A percentile compares a stretch with the other conserved stretches of the same genome.
phyloP scores from a whole-genome alignment of 148 eudicot genomes.

The Fagopyrum esculentum region DNA sequence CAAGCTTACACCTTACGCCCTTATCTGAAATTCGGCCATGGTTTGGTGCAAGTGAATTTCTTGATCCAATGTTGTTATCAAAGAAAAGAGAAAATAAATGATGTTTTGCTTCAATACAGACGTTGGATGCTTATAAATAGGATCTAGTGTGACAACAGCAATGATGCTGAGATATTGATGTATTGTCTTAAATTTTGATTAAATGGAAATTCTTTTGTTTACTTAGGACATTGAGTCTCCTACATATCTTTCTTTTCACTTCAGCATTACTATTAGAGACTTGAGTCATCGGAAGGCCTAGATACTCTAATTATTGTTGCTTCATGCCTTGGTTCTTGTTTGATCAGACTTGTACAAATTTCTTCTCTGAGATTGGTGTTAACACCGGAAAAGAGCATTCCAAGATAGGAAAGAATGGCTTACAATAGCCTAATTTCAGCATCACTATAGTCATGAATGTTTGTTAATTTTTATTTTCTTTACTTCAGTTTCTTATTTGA shows the following conservation, averaged over 20 bases:
- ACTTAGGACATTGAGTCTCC: not conserved
- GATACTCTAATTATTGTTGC: not conserved
- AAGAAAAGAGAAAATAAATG: not conserved
- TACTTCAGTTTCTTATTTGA: slow-evolving; percentile 9
- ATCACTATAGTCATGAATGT: not conserved
- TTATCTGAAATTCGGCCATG: not conserved
- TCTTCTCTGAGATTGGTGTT: not conserved
- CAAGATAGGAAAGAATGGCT: not conserved
- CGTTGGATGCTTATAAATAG: not conserved
- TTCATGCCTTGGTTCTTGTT: not conserved
- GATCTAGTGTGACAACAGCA: not conserved
- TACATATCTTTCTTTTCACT: not conserved
- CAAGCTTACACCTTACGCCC: not conserved
- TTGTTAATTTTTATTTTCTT: not conserved
- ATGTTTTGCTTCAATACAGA: not conserved
- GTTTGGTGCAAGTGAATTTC: not conserved
- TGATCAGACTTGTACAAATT: not conserved
- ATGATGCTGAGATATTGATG: no score
- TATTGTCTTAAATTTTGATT: no score
- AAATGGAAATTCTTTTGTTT: not conserved
- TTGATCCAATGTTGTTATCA: not conserved
- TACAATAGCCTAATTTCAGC: not conserved
- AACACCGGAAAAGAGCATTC: not conserved
- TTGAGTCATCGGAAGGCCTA: not conserved
- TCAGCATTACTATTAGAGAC: not conserved